Conservation (phyloP, 116 monocot genomes). For the Posidonia oceanica region DNA sequence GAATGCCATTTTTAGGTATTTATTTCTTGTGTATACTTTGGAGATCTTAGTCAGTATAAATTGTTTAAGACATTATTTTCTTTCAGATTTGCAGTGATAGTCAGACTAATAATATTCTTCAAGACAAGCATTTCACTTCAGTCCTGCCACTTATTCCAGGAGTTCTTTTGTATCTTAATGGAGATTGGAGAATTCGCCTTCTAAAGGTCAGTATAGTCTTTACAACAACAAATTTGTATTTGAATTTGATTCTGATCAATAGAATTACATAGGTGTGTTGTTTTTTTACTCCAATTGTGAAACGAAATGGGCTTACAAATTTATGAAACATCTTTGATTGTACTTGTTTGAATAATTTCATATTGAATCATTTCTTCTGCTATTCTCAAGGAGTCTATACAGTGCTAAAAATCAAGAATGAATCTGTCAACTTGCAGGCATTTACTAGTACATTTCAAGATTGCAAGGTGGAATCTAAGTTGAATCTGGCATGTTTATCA, state of each 20-base stretch:
- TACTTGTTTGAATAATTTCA: not conserved
- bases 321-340: no score
- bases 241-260: no score
- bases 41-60: not conserved
- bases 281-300: no score
- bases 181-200: constrained; percentile 45
- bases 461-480: constrained; percentile 58
- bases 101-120: constrained; percentile 10
- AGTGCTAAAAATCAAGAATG: not conserved
- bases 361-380: not conserved
- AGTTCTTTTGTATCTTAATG: constrained; percentile 31
- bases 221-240: not conserved
- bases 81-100: constrained; percentile 22
- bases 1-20: not conserved
- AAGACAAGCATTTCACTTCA: constrained; percentile 48
- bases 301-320: no score
- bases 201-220: constrained; percentile 9
- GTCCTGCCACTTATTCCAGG: constrained; percentile 46
- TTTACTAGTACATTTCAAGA: constrained; percentile 57
- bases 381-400: not conserved
- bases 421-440: constrained; percentile 32
- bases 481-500: constrained; percentile 43
- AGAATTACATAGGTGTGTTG: no score
- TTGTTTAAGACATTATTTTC: not conserved
- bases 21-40: not conserved